Evolutionary conservation across 2,329 filamentous ascomycete species (phyloP).

Genomic region (Pseudogymnoascus sp.): DNA sequence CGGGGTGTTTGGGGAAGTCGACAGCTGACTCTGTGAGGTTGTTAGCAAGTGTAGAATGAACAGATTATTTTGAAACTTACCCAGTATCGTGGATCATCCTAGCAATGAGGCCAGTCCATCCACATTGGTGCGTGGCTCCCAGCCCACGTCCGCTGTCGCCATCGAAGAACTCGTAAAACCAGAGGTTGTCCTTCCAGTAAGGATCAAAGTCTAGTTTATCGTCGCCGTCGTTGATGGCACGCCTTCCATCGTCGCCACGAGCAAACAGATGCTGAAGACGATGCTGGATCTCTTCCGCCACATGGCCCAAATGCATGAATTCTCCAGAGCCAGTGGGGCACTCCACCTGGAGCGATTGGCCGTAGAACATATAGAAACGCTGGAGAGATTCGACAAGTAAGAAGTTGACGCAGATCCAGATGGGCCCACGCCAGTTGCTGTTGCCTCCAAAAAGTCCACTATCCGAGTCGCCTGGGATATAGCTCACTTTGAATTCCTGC

Average conservation of each 20-base stretch:
- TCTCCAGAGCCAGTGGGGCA: conserved; percentile 91
- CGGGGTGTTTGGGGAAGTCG: conserved; percentile 88
- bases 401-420: conserved; percentile 96
- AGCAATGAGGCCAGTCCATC: conserved; percentile 91
- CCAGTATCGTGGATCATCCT: conserved; percentile 97
- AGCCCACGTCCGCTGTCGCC: conserved; percentile 83
- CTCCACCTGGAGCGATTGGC: conserved; percentile 78
- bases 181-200: conserved; percentile 87
- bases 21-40: conserved; percentile 61
- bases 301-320: conserved; percentile 90
- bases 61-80: conserved; percentile 42
- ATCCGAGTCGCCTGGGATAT: conserved; percentile 93
- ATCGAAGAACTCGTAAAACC: conserved; percentile 98
- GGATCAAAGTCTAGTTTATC: conserved; percentile 85
- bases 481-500: conserved; percentile 77
- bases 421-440: conserved; percentile 94
- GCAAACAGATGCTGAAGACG: conserved; percentile 87
- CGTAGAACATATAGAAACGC: conserved; percentile 94
- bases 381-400: conserved; percentile 89
- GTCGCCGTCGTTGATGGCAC: conserved; percentile 79
- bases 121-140: conserved; percentile 88
- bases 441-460: conserved; percentile 93
- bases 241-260: conserved; percentile 72
- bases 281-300: conserved; percentile 92
- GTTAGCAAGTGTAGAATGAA: conserved; percentile 33